Evolutionary conservation across 1,284 basidiomycete genomes (phyloP).

Genomic region (Chiua sp.): DNA sequence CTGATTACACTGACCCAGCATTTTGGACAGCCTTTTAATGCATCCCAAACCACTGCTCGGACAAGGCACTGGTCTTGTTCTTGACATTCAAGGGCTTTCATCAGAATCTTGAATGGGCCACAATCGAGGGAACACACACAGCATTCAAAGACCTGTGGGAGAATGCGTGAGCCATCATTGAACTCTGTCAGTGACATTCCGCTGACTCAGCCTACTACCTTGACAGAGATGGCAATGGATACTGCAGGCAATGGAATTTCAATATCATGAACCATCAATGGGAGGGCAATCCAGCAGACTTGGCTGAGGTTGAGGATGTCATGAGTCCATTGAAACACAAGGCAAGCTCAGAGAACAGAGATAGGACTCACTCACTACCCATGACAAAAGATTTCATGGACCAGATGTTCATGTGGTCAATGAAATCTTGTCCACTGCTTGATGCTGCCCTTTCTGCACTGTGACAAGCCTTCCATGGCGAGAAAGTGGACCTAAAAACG

Average conservation of each 20-base stretch:
- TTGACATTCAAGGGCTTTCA: slow-evolving; percentile 5
- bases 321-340: slow-evolving; percentile 12
- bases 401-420: not conserved
- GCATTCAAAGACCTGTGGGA: slow-evolving; percentile 15
- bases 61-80: not conserved
- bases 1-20: not conserved
- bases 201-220: too few species aligned
- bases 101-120: not conserved
- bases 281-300: slow-evolving; percentile 4
- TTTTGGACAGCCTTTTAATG: not conserved
- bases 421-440: not conserved
- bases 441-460: not conserved
- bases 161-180: not conserved
- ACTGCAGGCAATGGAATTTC: not conserved
- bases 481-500: too few species aligned
- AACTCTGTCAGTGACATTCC: too few species aligned
- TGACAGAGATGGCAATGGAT: not conserved
- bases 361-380: slow-evolving; percentile 6
- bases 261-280: not conserved
- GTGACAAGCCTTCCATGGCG: not conserved
- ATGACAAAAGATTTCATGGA: slow-evolving; percentile 10
- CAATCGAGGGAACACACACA: not conserved
- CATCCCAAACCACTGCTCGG: not conserved
- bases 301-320: not conserved
- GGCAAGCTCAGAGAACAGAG: slow-evolving; percentile 1